Percentiles rank a stretch among this genome's conserved stretches.
phyloP scores from a whole-genome alignment of 768 basidiomycete genomes.

The Exsudoporus frostii region DNA sequence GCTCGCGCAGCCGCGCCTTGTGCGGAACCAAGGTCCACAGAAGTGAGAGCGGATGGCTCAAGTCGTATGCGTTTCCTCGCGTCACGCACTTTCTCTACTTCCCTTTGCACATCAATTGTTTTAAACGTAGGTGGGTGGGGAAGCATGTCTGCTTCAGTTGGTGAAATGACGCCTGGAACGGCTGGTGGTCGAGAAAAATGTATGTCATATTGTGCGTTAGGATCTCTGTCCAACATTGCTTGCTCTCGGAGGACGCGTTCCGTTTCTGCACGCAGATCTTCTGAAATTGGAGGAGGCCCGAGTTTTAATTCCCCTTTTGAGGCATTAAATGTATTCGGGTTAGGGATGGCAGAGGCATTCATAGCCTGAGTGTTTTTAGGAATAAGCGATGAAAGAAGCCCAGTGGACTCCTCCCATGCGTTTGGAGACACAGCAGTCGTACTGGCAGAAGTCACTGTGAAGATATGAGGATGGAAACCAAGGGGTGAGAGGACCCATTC shows the following conservation, averaged over 20 bases:
- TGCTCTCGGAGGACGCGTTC: constrained; percentile 79
- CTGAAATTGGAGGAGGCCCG: constrained; percentile 74
- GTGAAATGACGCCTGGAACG: constrained; percentile 57
- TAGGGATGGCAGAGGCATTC: constrained; percentile 41
- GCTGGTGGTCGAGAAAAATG: constrained; percentile 48
- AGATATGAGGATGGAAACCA: constrained; percentile 18
- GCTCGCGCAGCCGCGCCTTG: constrained; percentile 54
- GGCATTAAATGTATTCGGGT: constrained; percentile 71
- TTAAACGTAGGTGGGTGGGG: constrained; percentile 84
- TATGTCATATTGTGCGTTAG: constrained; percentile 62
- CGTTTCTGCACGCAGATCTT: constrained; percentile 79
- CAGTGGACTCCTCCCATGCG: constrained; percentile 85
- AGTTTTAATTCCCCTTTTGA: constrained; percentile 80
- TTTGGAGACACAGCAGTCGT: constrained; percentile 59
- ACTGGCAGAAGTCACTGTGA: constrained; percentile 66
- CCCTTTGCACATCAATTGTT: constrained; percentile 83
- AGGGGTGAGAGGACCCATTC: constrained; percentile 18
- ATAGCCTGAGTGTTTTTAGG: constrained; percentile 53
- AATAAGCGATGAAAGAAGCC: constrained; percentile 74
- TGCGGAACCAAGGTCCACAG: constrained; percentile 54
- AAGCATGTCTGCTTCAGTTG: constrained; percentile 66
- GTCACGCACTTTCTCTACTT: constrained; percentile 87
- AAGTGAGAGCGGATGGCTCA: constrained; percentile 65
- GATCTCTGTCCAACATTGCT: constrained; percentile 70
- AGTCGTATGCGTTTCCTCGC: constrained; percentile 88